These are phyloP conservation scores for Tetrapisispora taiwanensis DNA, from an alignment of 805 yeast genomes.

Conservation along the genomic window DNA sequence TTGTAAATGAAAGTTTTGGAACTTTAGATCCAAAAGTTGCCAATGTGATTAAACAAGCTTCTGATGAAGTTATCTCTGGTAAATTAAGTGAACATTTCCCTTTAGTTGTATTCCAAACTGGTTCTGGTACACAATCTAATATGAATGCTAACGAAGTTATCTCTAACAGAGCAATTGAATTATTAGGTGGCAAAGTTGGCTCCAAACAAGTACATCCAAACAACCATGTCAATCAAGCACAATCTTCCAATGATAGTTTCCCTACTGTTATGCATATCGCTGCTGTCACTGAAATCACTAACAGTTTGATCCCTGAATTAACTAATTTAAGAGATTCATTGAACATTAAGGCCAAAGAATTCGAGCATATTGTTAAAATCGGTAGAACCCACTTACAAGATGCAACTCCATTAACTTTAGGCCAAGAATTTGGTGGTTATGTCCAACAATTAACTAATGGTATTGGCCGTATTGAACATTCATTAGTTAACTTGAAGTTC, in stretches of 20 bases:
- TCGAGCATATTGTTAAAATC: slow-evolving; percentile 82
- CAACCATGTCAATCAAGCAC: slow-evolving; percentile 97
- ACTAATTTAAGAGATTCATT: slow-evolving; percentile 69
- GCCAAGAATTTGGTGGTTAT: slow-evolving; percentile 97
- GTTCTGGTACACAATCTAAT: slow-evolving; percentile 96
- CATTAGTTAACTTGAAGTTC: slow-evolving; percentile 64
- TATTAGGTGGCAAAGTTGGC: slow-evolving; percentile 86
- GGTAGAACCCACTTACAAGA: slow-evolving; percentile 99
- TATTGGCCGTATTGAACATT: slow-evolving; percentile 69
- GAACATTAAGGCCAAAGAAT: slow-evolving; percentile 69
- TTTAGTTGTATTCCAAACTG: slow-evolving; percentile 96
- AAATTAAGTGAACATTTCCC: slow-evolving; percentile 92
- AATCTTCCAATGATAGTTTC: slow-evolving; percentile 97
- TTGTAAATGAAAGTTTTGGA: slow-evolving; percentile 76
- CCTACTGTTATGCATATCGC: slow-evolving; percentile 99
- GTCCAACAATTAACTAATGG: slow-evolving; percentile 90
- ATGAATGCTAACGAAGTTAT: slow-evolving; percentile 99
- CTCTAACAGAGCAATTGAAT: slow-evolving; percentile 94
- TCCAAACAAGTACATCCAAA: slow-evolving; percentile 94
- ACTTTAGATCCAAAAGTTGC: slow-evolving; percentile 75
- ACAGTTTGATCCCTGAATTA: slow-evolving; percentile 71
- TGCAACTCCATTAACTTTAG: slow-evolving; percentile 95
- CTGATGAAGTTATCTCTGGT: slow-evolving; percentile 90
- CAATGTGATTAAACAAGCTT: slow-evolving; percentile 81
- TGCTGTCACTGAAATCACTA: slow-evolving; percentile 80